Evolutionary conservation across 1,284 basidiomycete genomes (phyloP), one percentile per base, ranked within the genome.

Genomic region (Sporisorium graminicola): DNA sequence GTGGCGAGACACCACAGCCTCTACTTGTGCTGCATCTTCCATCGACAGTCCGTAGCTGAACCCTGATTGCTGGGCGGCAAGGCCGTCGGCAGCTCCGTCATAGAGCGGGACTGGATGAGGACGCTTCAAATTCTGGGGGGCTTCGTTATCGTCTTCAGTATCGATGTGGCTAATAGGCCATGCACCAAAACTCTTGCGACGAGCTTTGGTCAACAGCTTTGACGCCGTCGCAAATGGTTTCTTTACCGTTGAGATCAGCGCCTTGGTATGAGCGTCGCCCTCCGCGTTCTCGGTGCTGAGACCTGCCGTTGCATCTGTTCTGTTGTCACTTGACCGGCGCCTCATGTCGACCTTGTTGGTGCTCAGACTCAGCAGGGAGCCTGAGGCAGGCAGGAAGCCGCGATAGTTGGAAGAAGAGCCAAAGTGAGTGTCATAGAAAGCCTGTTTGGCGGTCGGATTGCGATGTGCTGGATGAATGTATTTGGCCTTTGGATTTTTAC

Each of bases 381-480:
- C 62, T 13, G 68, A 65, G 9, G 68, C 54, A 27, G 67, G 73
- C 0, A 75, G 53, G 10, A 65, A 29, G 7, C 67, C 63, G 12
- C 63, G 66, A n/a, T 75, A 75, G 37, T 70, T 70, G 57, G 73
- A 75, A 8, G 67, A 72, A 2, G 69, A 68, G 22, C 74, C 79
- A 27, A 81, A 79, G 43, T 81, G 79, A 0, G 79, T 74, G 51
- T 81, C 79, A 46, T 81, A 81, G 58, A 81, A 78, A 3, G 78
- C 79, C 49, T 81, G 79, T 46, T 74, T 79, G n/a, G 74, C 74
- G 10, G 79, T 79, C 0, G 79, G 74, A 33, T 79, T 79, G 24
- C 79, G 58, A 42, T 81, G 77, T 3, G 74, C 79, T 31, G 74
- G 70, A 31, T 68, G 40, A n/a, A 77, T 67, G 55, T 52, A 77